Base-by-base conservation (phyloP, 768 basidiomycete species). In the Pleurotus citrinopileatus region DNA sequence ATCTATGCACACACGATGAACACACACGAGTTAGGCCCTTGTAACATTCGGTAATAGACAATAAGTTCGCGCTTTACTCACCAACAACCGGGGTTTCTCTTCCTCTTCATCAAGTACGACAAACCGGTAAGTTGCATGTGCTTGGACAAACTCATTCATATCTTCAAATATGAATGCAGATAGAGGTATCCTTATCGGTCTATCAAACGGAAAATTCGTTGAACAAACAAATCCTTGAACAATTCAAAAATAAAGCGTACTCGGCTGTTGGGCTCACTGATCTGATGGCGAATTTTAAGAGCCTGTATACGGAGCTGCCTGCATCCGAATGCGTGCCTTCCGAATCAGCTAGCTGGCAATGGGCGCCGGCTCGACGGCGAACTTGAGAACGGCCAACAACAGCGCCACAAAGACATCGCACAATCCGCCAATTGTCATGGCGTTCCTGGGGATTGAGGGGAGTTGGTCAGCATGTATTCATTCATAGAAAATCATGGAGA, bases 71-170 rank as follows among this genome's bases (percentile, higher is more conserved):
- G n/a, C n/a, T n/a, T n/a, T 4, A 73, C 89, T 55, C 52, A 97
- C 94, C 57, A 97, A 72, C 12, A 98, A 77, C 51, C 87, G 76
- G 3, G 89, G 84, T 23, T 76, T 79, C 56, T 92, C 91, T 25
- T 87, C 83, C 62, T 96, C 93, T 59, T 95, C 94, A 55, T 97
- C 95, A 13, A 82, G 74, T 27, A 98, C 70, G 28, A 94, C 79
- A 63, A 98, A 98, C 8, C 94, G 89, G 69, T 98, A 94, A 0
- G 89, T 88, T 1, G 94, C 94, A 65, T 98, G 95, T 1, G 95
- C 93, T 52, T 89, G 87, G 3, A 92, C 88, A 50, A 90, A 87
- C 64, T 96, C 96, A 25, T 81, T 79, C 90, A 98, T 90, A 62
- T 97, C 93, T 57, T 92, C 84, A 10, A 94, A 81, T 26, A 98